Base-by-base conservation (phyloP, 2,329 filamentous ascomycete genomes). In the Pseudocercospora musae region DNA sequence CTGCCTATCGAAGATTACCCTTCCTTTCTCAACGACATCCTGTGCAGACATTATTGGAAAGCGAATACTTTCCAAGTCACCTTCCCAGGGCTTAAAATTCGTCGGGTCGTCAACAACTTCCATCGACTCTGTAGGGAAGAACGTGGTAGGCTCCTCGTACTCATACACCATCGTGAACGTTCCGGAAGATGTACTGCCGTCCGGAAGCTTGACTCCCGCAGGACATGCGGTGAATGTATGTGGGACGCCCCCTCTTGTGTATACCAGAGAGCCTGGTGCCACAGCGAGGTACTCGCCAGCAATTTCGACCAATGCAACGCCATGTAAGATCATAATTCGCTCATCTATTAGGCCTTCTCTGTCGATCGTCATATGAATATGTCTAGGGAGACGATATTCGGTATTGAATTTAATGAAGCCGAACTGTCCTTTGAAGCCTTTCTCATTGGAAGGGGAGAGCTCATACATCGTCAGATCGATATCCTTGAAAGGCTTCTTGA, bases 81-180 rank as follows among this genome's bases (percentile, higher is more conserved):
- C 69, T 15, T 64, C 57, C 60, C 64, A 71, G 9, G 66, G 44
- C 37, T 64, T 25, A 33, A 70, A 69, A 27, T 65, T 23, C 1
- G 59, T 15, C 7, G 58, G 54, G 46, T 67, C 27, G 10, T 27
- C 49, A 1, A 66, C 62, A 9, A 64, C 57, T 23, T 60, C 53
- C 15, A 64, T 66, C 11, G 65, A 69, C 9, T 18, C 52, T 3
- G 66, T 68, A 3, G 65, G 68, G 33, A 65, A 70, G 57, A 69
- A 68, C 10, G 59, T 63, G 20, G 69, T 68, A 9, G 63, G 57
- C 46, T 67, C 65, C 37, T 69, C 66, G 44, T 68, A 71, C 58
- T 70, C 69, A 56, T 68, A 70, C 13, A 70, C 60, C 69, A 68
- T 67, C 3, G 65, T 69, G 44, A 70, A 70, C 11, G 42, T 67